Percentiles rank a stretch among this genome's conserved stretches.
phyloP scores from a whole-genome alignment of 2,329 filamentous ascomycete genomes.

The Drechslera avenae region DNA sequence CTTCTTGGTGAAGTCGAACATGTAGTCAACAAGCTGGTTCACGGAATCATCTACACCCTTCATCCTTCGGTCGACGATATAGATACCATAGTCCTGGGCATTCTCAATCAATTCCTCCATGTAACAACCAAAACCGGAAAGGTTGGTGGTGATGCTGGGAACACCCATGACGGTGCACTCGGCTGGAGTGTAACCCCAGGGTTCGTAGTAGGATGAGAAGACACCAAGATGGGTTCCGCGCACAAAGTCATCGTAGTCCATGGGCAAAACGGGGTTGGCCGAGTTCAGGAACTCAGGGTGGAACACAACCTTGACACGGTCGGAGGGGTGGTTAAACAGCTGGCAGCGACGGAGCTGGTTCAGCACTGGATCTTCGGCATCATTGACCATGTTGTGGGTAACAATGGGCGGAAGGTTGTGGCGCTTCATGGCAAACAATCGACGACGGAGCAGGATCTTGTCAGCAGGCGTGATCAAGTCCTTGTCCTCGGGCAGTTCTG shows the following conservation, averaged over 20 bases:
- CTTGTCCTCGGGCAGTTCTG: conserved; percentile 93
- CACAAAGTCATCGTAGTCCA: conserved; percentile 99
- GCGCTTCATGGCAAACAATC: conserved; percentile 96
- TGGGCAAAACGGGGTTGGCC: conserved; percentile 88
- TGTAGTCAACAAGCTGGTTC: conserved; percentile 88
- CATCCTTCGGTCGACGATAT: conserved; percentile 93
- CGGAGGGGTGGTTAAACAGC: conserved; percentile 92
- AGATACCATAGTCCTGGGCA: conserved; percentile 96
- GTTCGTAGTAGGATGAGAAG: conserved; percentile 98
- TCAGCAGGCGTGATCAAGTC: conserved; percentile 91
- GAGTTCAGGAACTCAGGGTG: conserved; percentile 98
- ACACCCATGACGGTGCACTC: conserved; percentile 99
- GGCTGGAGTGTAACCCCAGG: conserved; percentile 97
- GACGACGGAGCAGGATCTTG: conserved; percentile 85
- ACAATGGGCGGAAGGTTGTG: conserved; percentile 90
- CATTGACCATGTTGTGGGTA: conserved; percentile 98
- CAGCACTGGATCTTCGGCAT: conserved; percentile 88
- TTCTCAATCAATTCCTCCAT: conserved; percentile 99
- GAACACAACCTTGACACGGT: conserved; percentile 97
- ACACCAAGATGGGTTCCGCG: conserved; percentile 94
- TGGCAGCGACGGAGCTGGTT: conserved; percentile 96
- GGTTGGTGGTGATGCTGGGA: conserved; percentile 95
- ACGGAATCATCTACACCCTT: conserved; percentile 98
- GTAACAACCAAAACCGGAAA: conserved; percentile 97
- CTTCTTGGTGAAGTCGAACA: conserved; percentile 94